Conservation (phyloP, 2,329 filamentous ascomycete genomes). For the Talaromyces sp. region DNA sequence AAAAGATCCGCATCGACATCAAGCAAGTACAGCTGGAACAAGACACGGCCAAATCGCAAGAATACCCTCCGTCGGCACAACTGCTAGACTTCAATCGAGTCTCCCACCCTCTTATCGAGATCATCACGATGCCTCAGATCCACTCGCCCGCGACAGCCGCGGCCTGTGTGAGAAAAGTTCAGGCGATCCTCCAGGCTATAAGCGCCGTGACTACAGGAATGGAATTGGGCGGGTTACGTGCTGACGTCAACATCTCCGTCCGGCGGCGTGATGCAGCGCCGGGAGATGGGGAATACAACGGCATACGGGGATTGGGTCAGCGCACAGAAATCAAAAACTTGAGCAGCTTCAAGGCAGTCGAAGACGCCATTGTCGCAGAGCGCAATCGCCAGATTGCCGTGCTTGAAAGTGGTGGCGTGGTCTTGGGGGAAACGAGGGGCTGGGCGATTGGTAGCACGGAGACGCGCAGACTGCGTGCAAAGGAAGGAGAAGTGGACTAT, state of each 20-base stretch:
- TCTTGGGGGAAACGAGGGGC: constrained; percentile 84
- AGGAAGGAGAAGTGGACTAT: constrained; percentile 97
- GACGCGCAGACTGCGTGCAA: constrained; percentile 76
- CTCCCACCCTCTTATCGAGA: constrained; percentile 85
- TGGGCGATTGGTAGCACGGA: constrained; percentile 83
- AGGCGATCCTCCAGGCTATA: constrained; percentile 70
- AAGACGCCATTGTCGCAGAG: constrained; percentile 90
- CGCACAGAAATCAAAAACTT: constrained; percentile 97
- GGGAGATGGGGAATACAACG: constrained; percentile 47
- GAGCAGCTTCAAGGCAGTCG: constrained; percentile 88
- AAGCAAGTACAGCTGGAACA: constrained; percentile 97
- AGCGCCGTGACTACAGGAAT: constrained; percentile 87
- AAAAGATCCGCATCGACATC: constrained; percentile 70
- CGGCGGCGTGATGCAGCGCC: constrained; percentile 51
- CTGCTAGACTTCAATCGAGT: constrained; percentile 93
- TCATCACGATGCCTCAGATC: constrained; percentile 86
- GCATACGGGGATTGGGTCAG: constrained; percentile 65
- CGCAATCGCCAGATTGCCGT: constrained; percentile 80
- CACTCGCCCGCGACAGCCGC: constrained; percentile 83
- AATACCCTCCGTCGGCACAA: constrained; percentile 66
- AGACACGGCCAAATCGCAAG: constrained; percentile 90
- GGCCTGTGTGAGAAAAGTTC: constrained; percentile 82
- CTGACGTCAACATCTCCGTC: constrained; percentile 94
- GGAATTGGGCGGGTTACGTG: constrained; percentile 85
- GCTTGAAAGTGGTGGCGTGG: constrained; percentile 66